Evolutionary conservation across 106 monocot genomes (phyloP).

Genomic region (Triglochin maritima): DNA sequence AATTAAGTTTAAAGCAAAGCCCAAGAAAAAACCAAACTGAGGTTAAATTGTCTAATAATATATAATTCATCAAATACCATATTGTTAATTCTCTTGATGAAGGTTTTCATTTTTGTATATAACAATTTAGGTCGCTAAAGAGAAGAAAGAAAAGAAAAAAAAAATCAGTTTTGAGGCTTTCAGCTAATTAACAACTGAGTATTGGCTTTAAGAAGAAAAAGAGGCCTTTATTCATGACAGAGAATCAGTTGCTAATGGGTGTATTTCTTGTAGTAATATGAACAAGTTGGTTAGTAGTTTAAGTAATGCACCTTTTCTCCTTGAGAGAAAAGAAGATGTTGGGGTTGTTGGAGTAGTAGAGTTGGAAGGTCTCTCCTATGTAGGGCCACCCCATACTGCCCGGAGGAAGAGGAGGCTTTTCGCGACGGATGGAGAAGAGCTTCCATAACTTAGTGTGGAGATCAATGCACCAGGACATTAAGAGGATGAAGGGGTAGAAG

Average conservation of each 20-base stretch:
- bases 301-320: conserved; percentile 13
- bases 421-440: no score
- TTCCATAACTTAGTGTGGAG: no score
- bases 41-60: no score
- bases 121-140: no score
- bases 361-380: conserved; percentile 56
- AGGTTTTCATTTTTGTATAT: background rate
- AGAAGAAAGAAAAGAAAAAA: no score
- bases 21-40: no score
- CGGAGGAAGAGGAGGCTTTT: conserved; percentile 31
- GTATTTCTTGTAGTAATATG: background rate
- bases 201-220: no score
- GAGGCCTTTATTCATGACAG: no score
- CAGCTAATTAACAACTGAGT: no score
- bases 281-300: background rate
- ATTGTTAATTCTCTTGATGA: background rate
- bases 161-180: no score
- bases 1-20: background rate
- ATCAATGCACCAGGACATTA: no score
- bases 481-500: no score
- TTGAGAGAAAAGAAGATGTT: conserved; percentile 41
- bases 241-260: background rate
- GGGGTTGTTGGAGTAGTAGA: conserved; percentile 54
- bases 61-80: background rate
- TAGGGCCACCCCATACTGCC: conserved; percentile 75